These are phyloP conservation scores for Ceratocystis ficicola DNA, from an alignment of 2,329 filamentous ascomycete genomes.

Conservation along the genomic window DNA sequence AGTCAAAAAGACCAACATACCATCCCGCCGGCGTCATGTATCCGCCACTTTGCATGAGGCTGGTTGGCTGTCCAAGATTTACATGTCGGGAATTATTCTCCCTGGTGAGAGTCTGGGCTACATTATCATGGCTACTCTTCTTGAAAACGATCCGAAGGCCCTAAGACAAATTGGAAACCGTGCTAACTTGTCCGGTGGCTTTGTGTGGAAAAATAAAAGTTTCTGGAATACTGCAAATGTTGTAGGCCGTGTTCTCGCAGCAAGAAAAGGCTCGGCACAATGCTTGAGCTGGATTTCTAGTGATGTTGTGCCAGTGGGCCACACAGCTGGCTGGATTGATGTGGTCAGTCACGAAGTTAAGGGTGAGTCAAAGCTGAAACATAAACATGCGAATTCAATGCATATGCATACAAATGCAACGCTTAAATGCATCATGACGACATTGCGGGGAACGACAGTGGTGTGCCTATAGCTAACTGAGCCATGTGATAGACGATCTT, in stretches of 20 bases:
- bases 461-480: neutral
- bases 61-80: slow-evolving; percentile 57
- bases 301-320: slow-evolving; percentile 41
- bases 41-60: slow-evolving; percentile 46
- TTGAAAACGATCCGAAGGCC: slow-evolving; percentile 52
- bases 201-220: slow-evolving; percentile 50
- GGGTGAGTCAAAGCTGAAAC: slow-evolving; percentile 31
- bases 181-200: slow-evolving; percentile 52
- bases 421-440: neutral
- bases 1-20: slow-evolving; percentile 17
- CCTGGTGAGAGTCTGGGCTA: slow-evolving; percentile 52
- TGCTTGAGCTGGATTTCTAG: slow-evolving; percentile 59
- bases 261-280: slow-evolving; percentile 48
- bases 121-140: slow-evolving; percentile 51
- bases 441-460: neutral
- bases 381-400: neutral
- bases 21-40: slow-evolving; percentile 41
- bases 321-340: slow-evolving; percentile 47
- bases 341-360: slow-evolving; percentile 43
- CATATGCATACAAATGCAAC: neutral
- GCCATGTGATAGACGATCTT: slow-evolving; percentile 35
- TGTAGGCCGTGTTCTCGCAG: slow-evolving; percentile 52
- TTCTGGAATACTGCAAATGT: slow-evolving; percentile 59
- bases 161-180: slow-evolving; percentile 46
- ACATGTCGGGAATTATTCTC: slow-evolving; percentile 52